Base-by-base conservation (phyloP, 2,329 filamentous ascomycete species). In the Cladosporium sp. region DNA sequence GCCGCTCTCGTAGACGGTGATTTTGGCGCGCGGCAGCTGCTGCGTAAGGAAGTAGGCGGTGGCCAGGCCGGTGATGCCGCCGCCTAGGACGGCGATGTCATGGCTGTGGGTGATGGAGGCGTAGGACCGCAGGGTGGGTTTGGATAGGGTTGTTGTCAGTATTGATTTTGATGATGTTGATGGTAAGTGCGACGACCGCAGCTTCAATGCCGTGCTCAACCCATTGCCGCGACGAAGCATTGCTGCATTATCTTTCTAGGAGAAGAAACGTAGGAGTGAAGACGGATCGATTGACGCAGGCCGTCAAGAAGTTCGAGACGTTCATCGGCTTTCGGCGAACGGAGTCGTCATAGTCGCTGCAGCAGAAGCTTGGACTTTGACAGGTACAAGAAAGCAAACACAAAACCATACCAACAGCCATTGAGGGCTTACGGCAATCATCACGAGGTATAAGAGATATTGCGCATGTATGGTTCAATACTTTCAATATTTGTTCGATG, bases 1-100 rank as follows among this genome's bases (percentile, higher is more conserved):
- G 31, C 82, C 85, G 23, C 85, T 85, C 77, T 99, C 95, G 77
- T 92, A 97, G 11, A 99, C 75, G 0, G 91, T 95, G 72, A 99
- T 88, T 61, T 88, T 87, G 37, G 87, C 84, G 65, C 84, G 82
- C 4, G 89, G 87, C n/a, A 91, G 84, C 72, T 88, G 82, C 70
- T 86, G 86, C 14, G 88, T 83, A 53, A 97, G 82, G 77, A 91
- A 93, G 80, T 91, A 92, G 33, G 92, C 92, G 46, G 88, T 85
- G 40, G 89, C 86, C 57, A 97, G 85, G 60, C 93, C 93, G 1
- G 92, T 95, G 75, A 97, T 88, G 49, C 93, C 93, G 67, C 89
- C 92, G 62, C 93, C 93, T 33, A 96, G 78, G 61, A 96, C 83
- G 28, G 90, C 91, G 64, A 92, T 78, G 72, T 81, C 75, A 57